Evolutionary conservation across 2,329 filamentous ascomycete species (phyloP), one percentile per base, ranked within the genome.

Genomic region (Pestalotiopsis sp.): DNA sequence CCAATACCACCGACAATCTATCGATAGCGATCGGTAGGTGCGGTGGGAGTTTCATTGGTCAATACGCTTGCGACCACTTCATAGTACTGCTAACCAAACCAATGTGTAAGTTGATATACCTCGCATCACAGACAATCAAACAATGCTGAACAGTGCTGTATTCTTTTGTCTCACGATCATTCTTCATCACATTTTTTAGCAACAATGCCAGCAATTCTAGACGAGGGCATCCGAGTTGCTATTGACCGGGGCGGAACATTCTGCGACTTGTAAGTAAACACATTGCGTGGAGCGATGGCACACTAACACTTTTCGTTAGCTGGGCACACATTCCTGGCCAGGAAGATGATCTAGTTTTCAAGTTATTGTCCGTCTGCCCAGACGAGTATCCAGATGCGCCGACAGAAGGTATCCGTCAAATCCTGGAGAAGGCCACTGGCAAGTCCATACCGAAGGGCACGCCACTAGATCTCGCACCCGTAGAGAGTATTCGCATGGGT

Each of bases 351-450:
- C 83, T 93, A 61, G 81, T 93, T 67, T 91, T 94, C 79, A 94
- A 94, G 78, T 82, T 94, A 0, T 84, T 94, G 11, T 94, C 92
- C 0, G 91, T 91, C 72, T 91, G 93, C 73, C 91, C 91, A 0
- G 80, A 83, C 27, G 92, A 92, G 76, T 93, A 93, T 77, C 81
- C 88, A 45, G 91, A 93, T 81, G 91, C 91, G 1, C 91, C 91
- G 0, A 83, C 92, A 9, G 91, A 93, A 80, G 91, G 90, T 17
- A 92, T 93, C 67, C 84, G 91, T 13, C 84, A 91, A 6, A 83
- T 93, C 1, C 84, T 93, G n/a, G 88, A 88, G 64, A 85, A 80
- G 31, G 90, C 90, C 74, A 86, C 86, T 1, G 86, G 86, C 63
- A 83, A 83, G 65, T 82, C 87, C 4, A 91, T 92, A 20, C 88